Evolutionary conservation across 768 basidiomycete species (phyloP).

Genomic region (Leccinum subgranulosum): DNA sequence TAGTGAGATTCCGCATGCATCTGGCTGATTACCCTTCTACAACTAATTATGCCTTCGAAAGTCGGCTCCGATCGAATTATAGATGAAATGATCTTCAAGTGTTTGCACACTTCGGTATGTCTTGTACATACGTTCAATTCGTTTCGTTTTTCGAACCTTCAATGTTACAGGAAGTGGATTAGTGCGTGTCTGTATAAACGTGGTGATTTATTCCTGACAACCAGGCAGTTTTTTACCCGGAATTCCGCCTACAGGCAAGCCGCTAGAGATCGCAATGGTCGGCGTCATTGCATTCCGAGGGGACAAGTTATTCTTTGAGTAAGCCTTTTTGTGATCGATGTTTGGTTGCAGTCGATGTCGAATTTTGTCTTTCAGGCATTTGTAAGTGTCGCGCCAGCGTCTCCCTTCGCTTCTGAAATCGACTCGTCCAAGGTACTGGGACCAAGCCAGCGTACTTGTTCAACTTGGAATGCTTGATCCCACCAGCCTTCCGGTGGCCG

Average conservation of each 20-base stretch:
- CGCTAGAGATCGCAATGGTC: constrained; percentile 40
- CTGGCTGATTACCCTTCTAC: neutral
- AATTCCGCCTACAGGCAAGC: constrained; percentile 36
- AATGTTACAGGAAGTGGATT: constrained; percentile 38
- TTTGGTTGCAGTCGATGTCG: neutral
- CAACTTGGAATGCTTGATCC: constrained; percentile 40
- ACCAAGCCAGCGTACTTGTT: constrained; percentile 45
- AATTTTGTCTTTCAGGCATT: constrained; percentile 9
- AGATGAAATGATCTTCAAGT: constrained; percentile 48
- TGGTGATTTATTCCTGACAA: constrained; percentile 4
- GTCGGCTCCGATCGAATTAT: constrained; percentile 44
- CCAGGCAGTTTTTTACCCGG: constrained; percentile 30
- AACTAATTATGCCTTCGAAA: constrained; percentile 5
- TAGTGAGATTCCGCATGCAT: constrained; percentile 21
- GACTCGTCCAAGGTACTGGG: constrained; percentile 39
- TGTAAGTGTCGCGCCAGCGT: constrained; percentile 8
- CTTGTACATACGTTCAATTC: neutral
- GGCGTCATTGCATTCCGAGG: constrained; percentile 46
- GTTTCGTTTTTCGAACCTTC: neutral
- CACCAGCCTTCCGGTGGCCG: constrained; percentile 33
- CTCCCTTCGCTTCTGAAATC: neutral
- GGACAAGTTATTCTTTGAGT: constrained; percentile 50
- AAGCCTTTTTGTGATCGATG: neutral
- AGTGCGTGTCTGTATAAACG: constrained; percentile 23
- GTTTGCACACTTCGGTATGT: constrained; percentile 37